These are phyloP conservation scores for Prunus salicina DNA, from an alignment of 306 rosid species.

Conservation along the genomic window DNA sequence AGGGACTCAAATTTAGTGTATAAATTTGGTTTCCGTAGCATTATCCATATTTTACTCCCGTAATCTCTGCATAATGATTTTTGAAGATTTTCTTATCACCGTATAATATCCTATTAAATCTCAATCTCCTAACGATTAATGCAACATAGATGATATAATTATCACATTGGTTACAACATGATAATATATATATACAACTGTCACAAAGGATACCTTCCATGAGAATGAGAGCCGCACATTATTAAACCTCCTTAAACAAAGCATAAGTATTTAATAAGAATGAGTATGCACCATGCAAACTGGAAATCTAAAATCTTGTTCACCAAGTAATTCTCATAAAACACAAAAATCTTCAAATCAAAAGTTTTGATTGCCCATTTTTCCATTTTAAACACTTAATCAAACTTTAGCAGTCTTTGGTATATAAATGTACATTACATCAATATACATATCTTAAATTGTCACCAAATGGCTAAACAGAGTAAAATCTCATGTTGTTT, in stretches of 20 bases:
- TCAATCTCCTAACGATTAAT: neutral
- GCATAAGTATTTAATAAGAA: slow-evolving; percentile 1
- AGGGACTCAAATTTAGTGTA: neutral
- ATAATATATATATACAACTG: too few species aligned
- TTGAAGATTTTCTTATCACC: too few species aligned
- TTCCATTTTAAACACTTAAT: neutral
- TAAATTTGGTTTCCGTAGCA: too few species aligned
- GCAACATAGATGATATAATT: neutral
- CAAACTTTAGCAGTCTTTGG: neutral
- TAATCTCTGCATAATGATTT: too few species aligned
- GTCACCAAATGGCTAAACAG: slow-evolving; percentile 25
- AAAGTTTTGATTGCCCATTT: neutral
- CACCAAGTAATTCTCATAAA: neutral
- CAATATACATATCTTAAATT: neutral
- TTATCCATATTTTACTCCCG: too few species aligned
- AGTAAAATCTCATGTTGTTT: neutral
- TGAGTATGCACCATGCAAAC: slow-evolving; percentile 15
- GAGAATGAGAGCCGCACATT: slow-evolving; percentile 2
- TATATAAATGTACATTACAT: neutral
- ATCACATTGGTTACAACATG: neutral
- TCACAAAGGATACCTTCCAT: too few species aligned
- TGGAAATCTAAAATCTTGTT: slow-evolving; percentile 1
- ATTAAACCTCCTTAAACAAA: neutral
- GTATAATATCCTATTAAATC: too few species aligned
- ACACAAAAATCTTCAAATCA: neutral